Conservation (phyloP, 2,329 filamentous ascomycete genomes). For the Cladosporium sp. region DNA sequence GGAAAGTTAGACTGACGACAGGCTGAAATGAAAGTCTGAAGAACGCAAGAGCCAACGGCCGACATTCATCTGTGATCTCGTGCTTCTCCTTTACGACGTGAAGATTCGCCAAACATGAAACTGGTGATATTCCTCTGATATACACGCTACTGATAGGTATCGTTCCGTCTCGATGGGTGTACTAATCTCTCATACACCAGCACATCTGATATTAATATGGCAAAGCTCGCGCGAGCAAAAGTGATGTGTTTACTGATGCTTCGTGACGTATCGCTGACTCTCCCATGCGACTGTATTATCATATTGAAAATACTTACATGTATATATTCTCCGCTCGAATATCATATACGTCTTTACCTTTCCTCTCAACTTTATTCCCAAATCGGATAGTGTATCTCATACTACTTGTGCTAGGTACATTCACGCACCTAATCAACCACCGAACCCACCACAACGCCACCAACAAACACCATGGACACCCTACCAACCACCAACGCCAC, state of each 20-base stretch:
- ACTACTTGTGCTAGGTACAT: neutral
- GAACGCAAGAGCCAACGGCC: neutral
- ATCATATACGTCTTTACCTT: neutral
- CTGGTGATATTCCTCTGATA: neutral
- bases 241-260: neutral
- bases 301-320: neutral
- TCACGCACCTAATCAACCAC: neutral
- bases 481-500: conserved; percentile 44
- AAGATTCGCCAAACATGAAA: neutral
- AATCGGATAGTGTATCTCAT: neutral
- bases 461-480: conserved; percentile 34
- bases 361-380: neutral
- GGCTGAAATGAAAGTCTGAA: neutral
- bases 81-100: neutral
- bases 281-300: neutral
- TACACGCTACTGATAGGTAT: neutral
- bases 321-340: neutral
- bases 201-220: neutral
- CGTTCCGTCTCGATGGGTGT: neutral
- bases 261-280: conserved; percentile 7
- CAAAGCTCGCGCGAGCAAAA: neutral
- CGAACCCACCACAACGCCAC: neutral
- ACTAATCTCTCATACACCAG: neutral
- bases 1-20: neutral
- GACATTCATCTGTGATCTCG: conserved; percentile 1